Evolutionary conservation across 192 early-diverging fungal species (phyloP).

Genomic region (Mortierella antarctica): DNA sequence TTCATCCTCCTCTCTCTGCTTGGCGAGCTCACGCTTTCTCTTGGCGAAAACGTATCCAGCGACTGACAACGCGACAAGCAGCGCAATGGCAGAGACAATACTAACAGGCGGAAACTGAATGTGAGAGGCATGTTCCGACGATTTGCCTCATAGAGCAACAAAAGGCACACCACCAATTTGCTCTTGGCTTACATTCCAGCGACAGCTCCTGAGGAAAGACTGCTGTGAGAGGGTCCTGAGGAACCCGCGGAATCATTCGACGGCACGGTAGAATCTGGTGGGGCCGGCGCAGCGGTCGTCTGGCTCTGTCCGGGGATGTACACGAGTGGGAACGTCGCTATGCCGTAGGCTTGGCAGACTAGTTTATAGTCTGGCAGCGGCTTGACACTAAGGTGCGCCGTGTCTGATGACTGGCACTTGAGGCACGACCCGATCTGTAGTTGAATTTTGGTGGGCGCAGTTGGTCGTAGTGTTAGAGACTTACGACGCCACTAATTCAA

Average conservation of each 20-base stretch:
- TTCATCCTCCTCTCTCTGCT: slow-evolving; percentile 32
- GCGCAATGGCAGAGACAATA: slow-evolving; percentile 33
- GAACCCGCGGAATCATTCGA: background rate
- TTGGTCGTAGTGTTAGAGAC: no score
- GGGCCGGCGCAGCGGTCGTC: background rate
- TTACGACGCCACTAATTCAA: background rate
- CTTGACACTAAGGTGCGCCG: slow-evolving; percentile 1
- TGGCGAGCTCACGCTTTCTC: slow-evolving; percentile 24
- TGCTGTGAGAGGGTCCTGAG: slow-evolving; percentile 7
- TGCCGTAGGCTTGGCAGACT: slow-evolving; percentile 3
- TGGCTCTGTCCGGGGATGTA: slow-evolving; percentile 5
- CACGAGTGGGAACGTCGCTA: background rate
- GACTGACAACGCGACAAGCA: slow-evolving; percentile 31
- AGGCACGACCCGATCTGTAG: slow-evolving; percentile 7
- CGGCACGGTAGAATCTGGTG: background rate
- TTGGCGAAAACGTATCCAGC: slow-evolving; percentile 37
- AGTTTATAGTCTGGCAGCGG: slow-evolving; percentile 5
- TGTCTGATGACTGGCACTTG: slow-evolving; percentile 8
- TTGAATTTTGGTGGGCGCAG: background rate
- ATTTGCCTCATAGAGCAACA: no score
- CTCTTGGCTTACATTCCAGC: slow-evolving; percentile 30
- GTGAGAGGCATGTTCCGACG: background rate
- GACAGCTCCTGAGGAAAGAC: slow-evolving; percentile 36
- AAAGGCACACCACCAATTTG: background rate
- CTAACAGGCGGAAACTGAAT: background rate